phyloP scores from a whole-genome alignment of 306 rosid species.

The Arachis stenosperma region DNA sequence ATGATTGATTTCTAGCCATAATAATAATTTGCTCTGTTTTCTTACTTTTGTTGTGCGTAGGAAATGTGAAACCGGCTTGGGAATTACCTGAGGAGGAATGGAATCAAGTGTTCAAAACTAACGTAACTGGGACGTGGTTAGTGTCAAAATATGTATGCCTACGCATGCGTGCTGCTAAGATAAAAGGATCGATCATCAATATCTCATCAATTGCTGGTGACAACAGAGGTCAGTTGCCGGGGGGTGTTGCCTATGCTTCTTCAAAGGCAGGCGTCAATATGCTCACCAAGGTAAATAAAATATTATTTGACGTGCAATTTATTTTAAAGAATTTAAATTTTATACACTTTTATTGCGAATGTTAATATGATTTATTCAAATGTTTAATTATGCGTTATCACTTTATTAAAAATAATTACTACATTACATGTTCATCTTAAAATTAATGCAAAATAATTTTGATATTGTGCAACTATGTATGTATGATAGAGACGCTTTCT shows the following conservation, averaged over 20 bases:
- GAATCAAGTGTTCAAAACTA: slow-evolving; percentile 57
- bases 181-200: slow-evolving; percentile 74
- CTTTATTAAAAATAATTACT: too few species aligned
- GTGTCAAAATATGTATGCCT: slow-evolving; percentile 62
- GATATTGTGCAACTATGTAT: too few species aligned
- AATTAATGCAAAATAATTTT: too few species aligned
- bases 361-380: background rate
- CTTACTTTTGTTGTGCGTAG: slow-evolving; percentile 33
- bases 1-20: background rate
- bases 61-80: slow-evolving; percentile 60
- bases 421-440: too few species aligned
- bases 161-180: slow-evolving; percentile 56
- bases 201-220: slow-evolving; percentile 69
- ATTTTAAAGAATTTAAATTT: background rate
- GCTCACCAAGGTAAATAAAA: slow-evolving; percentile 58
- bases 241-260: slow-evolving; percentile 60
- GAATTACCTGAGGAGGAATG: slow-evolving; percentile 77
- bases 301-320: background rate
- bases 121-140: slow-evolving; percentile 72
- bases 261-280: slow-evolving; percentile 55
- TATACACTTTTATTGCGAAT: background rate
- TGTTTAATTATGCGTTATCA: background rate
- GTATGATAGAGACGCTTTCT: too few species aligned
- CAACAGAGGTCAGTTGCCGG: slow-evolving; percentile 68
- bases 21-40: background rate